Evolutionary conservation across 768 basidiomycete species (phyloP).

Genomic region (Suillus spraguei): DNA sequence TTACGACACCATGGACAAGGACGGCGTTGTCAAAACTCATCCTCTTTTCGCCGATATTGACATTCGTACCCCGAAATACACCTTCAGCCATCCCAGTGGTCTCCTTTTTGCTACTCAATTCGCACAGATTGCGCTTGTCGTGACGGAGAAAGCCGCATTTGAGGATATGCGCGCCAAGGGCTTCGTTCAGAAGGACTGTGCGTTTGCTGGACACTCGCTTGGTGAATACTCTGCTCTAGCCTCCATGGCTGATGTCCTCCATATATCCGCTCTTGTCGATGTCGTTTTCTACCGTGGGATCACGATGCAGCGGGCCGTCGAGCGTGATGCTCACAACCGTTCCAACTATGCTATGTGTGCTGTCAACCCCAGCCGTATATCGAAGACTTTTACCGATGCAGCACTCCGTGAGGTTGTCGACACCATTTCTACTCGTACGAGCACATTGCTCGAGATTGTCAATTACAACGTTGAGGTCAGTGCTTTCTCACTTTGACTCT

Average conservation of each 20-base stretch:
- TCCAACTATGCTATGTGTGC: conserved; percentile 99
- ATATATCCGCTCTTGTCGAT: conserved; percentile 93
- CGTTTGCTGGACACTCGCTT: conserved; percentile 97
- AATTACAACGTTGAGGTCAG: conserved; percentile 92
- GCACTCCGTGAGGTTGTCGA: conserved; percentile 98
- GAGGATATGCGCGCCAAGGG: conserved; percentile 98
- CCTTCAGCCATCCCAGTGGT: conserved; percentile 96
- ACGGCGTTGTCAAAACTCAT: conserved; percentile 93
- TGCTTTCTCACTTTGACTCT: conserved; percentile 2
- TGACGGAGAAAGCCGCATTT: conserved; percentile 97
- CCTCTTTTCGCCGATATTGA: conserved; percentile 97
- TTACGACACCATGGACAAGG: conserved; percentile 96
- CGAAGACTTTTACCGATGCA: conserved; percentile 90
- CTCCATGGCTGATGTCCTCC: conserved; percentile 95
- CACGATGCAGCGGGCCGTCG: conserved; percentile 99
- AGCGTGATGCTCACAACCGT: conserved; percentile 89
- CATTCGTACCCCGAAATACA: conserved; percentile 92
- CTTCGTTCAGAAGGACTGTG: conserved; percentile 87
- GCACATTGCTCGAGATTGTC: conserved; percentile 93
- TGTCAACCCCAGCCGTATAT: conserved; percentile 96
- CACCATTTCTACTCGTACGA: conserved; percentile 73
- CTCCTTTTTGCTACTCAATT: conserved; percentile 98
- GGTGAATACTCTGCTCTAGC: conserved; percentile 99
- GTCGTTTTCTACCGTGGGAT: conserved; percentile 99
- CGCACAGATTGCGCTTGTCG: conserved; percentile 97